Evolutionary conservation across 352 stramenopile genomes (phyloP).

Genomic region (Phytophthora sp.): DNA sequence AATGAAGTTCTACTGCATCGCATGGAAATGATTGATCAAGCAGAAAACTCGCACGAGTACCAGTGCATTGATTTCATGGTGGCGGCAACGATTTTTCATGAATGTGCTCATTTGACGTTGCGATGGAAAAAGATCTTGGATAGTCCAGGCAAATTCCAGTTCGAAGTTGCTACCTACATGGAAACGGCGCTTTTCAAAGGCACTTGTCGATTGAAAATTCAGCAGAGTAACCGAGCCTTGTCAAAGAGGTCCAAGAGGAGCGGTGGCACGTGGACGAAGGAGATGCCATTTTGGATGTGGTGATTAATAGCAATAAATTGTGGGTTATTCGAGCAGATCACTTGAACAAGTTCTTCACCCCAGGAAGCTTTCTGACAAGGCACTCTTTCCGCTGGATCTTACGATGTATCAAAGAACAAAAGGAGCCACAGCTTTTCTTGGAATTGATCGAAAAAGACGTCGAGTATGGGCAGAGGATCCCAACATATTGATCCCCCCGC

Average conservation of each 20-base stretch:
- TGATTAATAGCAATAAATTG: background rate
- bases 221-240: background rate
- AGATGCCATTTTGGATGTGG: conserved; percentile 1
- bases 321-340: conserved; percentile 1
- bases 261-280: background rate
- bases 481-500: conserved; percentile 2
- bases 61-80: conserved; percentile 1
- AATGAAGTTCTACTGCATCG: conserved; percentile 5
- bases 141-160: background rate
- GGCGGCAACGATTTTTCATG: conserved; percentile 4
- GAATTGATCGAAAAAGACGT: background rate
- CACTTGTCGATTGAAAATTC: background rate
- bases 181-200: background rate
- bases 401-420: conserved; percentile 1
- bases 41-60: conserved; percentile 1
- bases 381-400: background rate
- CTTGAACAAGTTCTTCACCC: conserved; percentile 5
- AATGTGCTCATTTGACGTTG: conserved; percentile 1
- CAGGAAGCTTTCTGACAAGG: background rate
- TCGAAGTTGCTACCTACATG: background rate
- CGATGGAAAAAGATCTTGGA: conserved; percentile 2
- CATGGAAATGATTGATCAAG: background rate
- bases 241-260: background rate
- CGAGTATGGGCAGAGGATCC: background rate
- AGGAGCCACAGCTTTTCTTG: background rate